A percentile compares a stretch with the other conserved stretches of the same genome.
Evolutionary conservation across 345 rosid species (phyloP).

Genomic region (Eucalyptus caleyi): DNA sequence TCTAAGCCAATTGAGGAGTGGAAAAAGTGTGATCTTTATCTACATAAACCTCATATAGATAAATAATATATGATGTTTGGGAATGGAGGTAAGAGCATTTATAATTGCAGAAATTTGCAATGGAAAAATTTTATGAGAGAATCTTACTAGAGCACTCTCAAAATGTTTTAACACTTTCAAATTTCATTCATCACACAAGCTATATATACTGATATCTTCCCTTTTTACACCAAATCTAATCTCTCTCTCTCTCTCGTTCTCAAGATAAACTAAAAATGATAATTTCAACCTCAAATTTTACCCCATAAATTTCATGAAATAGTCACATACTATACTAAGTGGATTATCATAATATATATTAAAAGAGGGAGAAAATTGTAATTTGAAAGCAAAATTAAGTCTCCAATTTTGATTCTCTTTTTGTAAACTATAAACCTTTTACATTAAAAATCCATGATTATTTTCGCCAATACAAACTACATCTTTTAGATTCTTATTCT

Average conservation of each 20-base stretch:
- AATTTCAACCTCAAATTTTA: no score
- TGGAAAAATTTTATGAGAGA: not conserved
- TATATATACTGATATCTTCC: not conserved
- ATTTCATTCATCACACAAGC: not conserved
- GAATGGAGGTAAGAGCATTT: not conserved
- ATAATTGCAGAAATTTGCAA: not conserved
- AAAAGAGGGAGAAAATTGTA: not conserved
- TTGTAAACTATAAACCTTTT: no score
- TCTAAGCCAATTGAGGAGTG: not conserved
- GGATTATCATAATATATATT: no score
- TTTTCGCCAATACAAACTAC: not conserved
- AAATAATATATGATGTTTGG: not conserved
- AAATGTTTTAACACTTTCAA: not conserved
- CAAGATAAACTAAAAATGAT: no score
- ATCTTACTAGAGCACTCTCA: not conserved
- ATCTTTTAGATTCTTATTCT: not conserved
- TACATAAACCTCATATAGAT: no score
- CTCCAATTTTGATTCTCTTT: not conserved
- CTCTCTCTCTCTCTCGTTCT: no score
- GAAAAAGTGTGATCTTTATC: not conserved
- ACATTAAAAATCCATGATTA: no score
- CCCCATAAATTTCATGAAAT: not conserved
- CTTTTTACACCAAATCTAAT: no score
- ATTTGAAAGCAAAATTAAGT: not conserved
- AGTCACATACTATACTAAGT: not conserved